Evolutionary conservation across 2,329 filamentous ascomycete species (phyloP), one percentile per base, ranked within the genome.

Genomic region (Clonostachys solani): DNA sequence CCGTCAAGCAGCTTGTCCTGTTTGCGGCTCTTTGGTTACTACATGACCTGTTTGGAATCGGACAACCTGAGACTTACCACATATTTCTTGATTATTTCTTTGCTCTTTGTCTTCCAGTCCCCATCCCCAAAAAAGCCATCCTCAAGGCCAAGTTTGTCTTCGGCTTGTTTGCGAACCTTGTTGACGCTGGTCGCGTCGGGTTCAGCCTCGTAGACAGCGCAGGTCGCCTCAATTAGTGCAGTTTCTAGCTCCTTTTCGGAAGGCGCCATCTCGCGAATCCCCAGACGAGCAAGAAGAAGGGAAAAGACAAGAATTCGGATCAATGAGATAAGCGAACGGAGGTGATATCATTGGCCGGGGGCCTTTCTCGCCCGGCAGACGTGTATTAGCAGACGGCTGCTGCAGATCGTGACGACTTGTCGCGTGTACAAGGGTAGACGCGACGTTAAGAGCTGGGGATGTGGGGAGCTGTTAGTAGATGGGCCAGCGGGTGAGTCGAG

Each of bases 21-120:
- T 47, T 10, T 10, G 33, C 19, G 36, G 34, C 50, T 16, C 49
- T 45, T 50, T 34, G 48, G 33, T 44, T n/a, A 33, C 42, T 15
- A 17, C 9, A 33, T 16, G 42, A 18, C 43, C n/a, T 36, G 15
- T n/a, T n/a, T 34, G 5, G 7, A 18, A 18, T 18, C 15, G 6
- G 29, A 17, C 15, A 38, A 38, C 36, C n/a, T 18, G 10, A 7
- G 4, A 69, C 77, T 52, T 69, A 84, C 81, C n/a, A 77, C 72
- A 43, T 71, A 66, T 16, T 66, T 63, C 45, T 75, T 75, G 52
- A 85, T 81, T n/a, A 83, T 55, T 1, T 61, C 58, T 56, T 84
- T 84, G 60, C 80, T 84, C 53, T 69, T 74, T 5, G 65, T 60
- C 59, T 84, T 84, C 82, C 82, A 85, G 15, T 73, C 62, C 0